Evolutionary conservation across 106 monocot genomes (phyloP), one percentile per base, ranked within the genome.

Genomic region (Chionographis japonica): DNA sequence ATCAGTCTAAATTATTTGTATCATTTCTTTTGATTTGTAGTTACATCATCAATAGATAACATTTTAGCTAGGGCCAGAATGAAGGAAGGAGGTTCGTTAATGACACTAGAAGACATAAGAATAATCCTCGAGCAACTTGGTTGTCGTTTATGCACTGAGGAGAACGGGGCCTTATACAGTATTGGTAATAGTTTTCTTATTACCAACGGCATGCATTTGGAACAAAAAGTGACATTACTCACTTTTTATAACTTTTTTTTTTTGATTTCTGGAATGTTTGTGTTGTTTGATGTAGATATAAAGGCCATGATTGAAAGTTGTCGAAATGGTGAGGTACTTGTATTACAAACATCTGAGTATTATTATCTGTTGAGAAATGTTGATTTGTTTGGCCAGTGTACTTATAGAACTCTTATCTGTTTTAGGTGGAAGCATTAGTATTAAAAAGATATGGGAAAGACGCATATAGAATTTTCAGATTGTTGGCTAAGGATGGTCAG

Each of bases 381-480:
- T 3, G 36, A 41, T 57, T 46, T 41, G 56, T 2, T 20, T 51
- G 8, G 1, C n/a, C 66, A 6, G 15, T 40, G 15, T 58, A 36
- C 17, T 52, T 36, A 62, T 9, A 18, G 52, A 37, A 3, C n/a
- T 62, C 52, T 51, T 73, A 68, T 50, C 12, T 8, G 7, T 80
- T 57, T 61, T 65, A 94, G 94, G 78, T 91, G 50, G 92, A 93
- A 46, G 49, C 82, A 9, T 52, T 85, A 74, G 84, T 92, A 56
- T 69, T 83, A 54, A 73, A 79, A 63, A 89, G 71, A 75, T 87
- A 90, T 75, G 97, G 92, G 16, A 74, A 83, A 77, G 84, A 85
- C 35, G 78, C 92, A 43, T 90, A 73, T 71, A 90, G 84, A 54
- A 87, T 98, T 65, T 93, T 87, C 61, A 89, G 89, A 55, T 77